Evolutionary conservation across 139 green algal genomes (phyloP).

Genomic region (Volvox reticuliferus): DNA sequence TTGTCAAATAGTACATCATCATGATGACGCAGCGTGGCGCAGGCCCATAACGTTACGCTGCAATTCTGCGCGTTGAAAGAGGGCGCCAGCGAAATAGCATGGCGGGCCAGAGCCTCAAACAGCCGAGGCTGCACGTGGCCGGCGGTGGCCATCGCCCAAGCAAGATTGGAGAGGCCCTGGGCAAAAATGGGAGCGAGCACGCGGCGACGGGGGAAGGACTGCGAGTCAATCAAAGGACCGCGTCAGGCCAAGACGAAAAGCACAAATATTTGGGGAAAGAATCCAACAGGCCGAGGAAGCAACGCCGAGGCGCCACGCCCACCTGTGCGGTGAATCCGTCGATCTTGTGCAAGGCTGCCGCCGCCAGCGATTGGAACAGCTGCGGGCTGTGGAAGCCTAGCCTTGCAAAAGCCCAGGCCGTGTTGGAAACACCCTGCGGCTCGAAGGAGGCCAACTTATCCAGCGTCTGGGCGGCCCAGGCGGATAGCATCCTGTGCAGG

Average conservation of each 20-base stretch:
- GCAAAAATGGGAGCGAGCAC: background rate
- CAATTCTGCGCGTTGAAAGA: conserved; percentile 60
- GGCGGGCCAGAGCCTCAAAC: conserved; percentile 9
- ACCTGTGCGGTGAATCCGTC: conserved; percentile 56
- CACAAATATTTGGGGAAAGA: no score
- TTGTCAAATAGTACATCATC: conserved; percentile 40
- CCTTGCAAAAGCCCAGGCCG: conserved; percentile 53
- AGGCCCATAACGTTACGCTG: conserved; percentile 54
- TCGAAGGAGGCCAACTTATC: conserved; percentile 51
- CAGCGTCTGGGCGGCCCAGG: conserved; percentile 44
- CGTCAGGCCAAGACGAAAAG: no score
- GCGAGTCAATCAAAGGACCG: no score
- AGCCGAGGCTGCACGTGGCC: conserved; percentile 45
- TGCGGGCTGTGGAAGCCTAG: conserved; percentile 44
- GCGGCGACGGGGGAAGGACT: no score
- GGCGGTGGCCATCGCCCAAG: conserved; percentile 67
- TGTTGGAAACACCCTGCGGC: conserved; percentile 62
- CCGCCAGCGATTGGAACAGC: conserved; percentile 54
- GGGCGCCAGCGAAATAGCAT: background rate
- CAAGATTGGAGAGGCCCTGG: conserved; percentile 72
- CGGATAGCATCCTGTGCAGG: conserved; percentile 35
- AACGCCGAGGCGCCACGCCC: background rate
- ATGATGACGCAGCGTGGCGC: conserved; percentile 52
- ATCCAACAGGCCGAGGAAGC: no score
- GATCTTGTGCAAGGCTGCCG: conserved; percentile 45